phyloP scores from a whole-genome alignment of 805 yeast genomes.

The Yarrowia hollandica region DNA sequence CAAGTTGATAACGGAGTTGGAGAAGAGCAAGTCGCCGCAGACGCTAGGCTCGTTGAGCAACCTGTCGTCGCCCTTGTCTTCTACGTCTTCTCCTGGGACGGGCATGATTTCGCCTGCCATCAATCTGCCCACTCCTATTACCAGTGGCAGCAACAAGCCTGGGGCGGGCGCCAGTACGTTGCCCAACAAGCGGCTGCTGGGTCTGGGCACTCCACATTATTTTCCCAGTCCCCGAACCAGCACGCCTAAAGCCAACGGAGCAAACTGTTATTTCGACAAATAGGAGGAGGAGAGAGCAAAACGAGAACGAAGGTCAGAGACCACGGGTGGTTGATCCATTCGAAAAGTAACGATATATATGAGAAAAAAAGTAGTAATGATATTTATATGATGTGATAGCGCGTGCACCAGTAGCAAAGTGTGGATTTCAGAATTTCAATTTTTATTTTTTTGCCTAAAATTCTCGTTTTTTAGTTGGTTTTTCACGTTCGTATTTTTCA shows the following conservation, averaged over 20 bases:
- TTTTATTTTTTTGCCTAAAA: too few relatives aligned
- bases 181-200: constrained; percentile 26
- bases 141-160: constrained; percentile 26
- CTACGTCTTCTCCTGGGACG: constrained; percentile 20
- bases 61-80: constrained; percentile 17
- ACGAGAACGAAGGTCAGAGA: constrained; percentile 3
- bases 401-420: too few relatives aligned
- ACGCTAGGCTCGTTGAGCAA: constrained; percentile 11
- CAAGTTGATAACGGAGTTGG: constrained; percentile 24
- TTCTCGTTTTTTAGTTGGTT: neutral
- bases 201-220: constrained; percentile 21
- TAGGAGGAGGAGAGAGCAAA: neutral
- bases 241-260: constrained; percentile 1
- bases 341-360: constrained; percentile 15
- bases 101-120: constrained; percentile 27
- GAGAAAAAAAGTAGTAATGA: constrained; percentile 19
- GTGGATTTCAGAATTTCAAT: too few relatives aligned
- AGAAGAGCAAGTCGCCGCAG: constrained; percentile 26
- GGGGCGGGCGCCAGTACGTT: constrained; percentile 14
- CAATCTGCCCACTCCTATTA: constrained; percentile 23
- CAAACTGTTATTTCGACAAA: constrained; percentile 17
- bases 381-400: constrained; percentile 1
- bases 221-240: constrained; percentile 12
- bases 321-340: constrained; percentile 19
- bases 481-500: neutral